A percentile compares a stretch with the other conserved stretches of the same genome.
phyloP scores from a whole-genome alignment of 805 yeast species.

The Ogataea thermomethanolica region DNA sequence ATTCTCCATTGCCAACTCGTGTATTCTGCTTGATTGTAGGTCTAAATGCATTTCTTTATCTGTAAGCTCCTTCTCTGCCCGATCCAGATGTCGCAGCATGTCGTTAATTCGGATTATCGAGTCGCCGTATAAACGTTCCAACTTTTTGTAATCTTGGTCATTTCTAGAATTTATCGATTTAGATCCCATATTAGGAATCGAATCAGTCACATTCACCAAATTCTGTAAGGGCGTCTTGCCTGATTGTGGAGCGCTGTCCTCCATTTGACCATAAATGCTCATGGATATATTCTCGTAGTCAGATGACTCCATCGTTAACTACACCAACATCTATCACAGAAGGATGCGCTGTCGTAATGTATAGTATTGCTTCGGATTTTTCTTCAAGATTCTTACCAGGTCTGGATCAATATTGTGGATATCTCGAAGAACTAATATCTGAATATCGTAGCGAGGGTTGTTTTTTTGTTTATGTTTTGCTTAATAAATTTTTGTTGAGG shows the following conservation, averaged over 20 bases:
- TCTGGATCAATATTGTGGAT: background rate
- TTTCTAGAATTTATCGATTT: background rate
- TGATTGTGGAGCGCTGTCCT: constrained; percentile 2
- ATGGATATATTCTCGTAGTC: constrained; percentile 21
- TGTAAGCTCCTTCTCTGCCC: constrained; percentile 33
- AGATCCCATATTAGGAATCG: background rate
- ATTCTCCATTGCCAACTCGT: constrained; percentile 28
- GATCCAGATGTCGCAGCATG: constrained; percentile 34
- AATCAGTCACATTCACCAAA: constrained; percentile 15
- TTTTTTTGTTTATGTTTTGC: constrained; percentile 16
- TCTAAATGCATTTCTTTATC: constrained; percentile 29
- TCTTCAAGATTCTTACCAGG: background rate
- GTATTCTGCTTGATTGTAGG: constrained; percentile 23
- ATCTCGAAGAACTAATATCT: background rate
- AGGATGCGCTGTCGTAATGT: background rate
- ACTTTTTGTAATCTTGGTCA: constrained; percentile 19
- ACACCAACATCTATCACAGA: constrained; percentile 3
- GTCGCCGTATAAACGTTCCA: constrained; percentile 32
- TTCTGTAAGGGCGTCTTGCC: constrained; percentile 19
- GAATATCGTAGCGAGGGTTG: background rate
- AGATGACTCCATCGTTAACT: constrained; percentile 18
- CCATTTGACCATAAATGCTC: constrained; percentile 12
- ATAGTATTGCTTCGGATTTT: background rate
- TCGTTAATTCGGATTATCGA: constrained; percentile 29
- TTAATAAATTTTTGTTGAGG: constrained; percentile 4